These are phyloP conservation scores for Podosphaera leucotricha DNA, from an alignment of 2,329 filamentous ascomycete genomes.

Conservation along the genomic window DNA sequence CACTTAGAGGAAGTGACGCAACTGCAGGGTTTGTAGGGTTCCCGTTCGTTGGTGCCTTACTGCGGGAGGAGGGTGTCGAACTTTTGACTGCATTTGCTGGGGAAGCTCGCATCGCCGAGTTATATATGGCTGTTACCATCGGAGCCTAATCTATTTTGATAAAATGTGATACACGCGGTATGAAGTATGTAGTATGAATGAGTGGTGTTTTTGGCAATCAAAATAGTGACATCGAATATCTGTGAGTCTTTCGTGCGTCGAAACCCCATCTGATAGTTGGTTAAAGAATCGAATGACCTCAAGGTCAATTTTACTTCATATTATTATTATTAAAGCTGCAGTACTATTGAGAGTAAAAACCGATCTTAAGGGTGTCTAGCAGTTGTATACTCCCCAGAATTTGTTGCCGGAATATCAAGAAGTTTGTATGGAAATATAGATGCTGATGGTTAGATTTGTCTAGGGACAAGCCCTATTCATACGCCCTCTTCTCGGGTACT, in stretches of 20 bases:
- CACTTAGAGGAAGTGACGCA: constrained; percentile 15
- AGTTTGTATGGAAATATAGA: background rate
- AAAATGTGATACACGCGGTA: constrained; percentile 1
- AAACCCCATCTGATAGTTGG: background rate
- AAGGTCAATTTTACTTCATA: too few species aligned
- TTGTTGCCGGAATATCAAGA: background rate
- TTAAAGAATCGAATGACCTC: background rate
- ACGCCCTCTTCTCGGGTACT: background rate
- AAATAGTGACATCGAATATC: constrained; percentile 11
- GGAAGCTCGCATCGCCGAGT: constrained; percentile 13
- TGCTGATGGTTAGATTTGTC: constrained; percentile 1
- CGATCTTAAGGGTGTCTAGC: background rate
- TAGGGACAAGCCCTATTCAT: background rate
- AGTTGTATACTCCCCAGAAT: background rate
- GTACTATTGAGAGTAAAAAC: background rate
- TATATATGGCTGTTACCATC: constrained; percentile 9
- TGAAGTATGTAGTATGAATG: background rate
- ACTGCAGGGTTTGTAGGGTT: constrained; percentile 15
- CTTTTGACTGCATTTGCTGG: constrained; percentile 11
- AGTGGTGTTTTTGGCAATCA: constrained; percentile 3
- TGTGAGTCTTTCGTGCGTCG: background rate
- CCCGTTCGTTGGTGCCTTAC: constrained; percentile 10
- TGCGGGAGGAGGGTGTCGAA: constrained; percentile 9
- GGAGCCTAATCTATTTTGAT: constrained; percentile 16
- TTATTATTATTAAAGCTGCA: background rate